Evolutionary conservation across 352 stramenopile species (phyloP).

Genomic region (Phytopythium litorale): DNA sequence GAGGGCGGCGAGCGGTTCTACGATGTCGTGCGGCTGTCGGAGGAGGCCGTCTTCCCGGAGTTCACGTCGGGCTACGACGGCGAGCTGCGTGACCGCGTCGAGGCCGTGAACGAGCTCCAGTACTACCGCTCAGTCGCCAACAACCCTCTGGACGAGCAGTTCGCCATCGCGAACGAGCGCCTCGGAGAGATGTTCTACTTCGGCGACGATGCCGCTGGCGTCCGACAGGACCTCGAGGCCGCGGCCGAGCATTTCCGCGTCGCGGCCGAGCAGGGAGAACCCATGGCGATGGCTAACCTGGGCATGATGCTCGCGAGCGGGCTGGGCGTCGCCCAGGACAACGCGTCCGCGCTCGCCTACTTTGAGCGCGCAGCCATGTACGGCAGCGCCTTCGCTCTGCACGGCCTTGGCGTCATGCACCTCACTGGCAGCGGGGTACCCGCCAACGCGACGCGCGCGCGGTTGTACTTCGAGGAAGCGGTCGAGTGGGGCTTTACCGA

Average conservation of each 20-base stretch:
- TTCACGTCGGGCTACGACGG: slow-evolving; percentile 7
- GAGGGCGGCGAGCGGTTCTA: slow-evolving; percentile 37
- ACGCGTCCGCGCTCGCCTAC: slow-evolving; percentile 53
- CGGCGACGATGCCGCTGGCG: slow-evolving; percentile 51
- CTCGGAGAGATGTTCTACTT: slow-evolving; percentile 76
- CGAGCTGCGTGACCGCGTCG: slow-evolving; percentile 25
- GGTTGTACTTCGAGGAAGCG: slow-evolving; percentile 58
- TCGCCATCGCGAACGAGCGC: slow-evolving; percentile 47
- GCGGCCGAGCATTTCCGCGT: slow-evolving; percentile 61
- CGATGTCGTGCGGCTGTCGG: slow-evolving; percentile 46
- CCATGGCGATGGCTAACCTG: slow-evolving; percentile 64
- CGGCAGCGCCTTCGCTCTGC: slow-evolving; percentile 58
- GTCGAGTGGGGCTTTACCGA: slow-evolving; percentile 54
- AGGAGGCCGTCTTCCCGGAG: slow-evolving; percentile 20
- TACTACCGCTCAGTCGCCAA: slow-evolving; percentile 59
- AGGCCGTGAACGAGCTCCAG: slow-evolving; percentile 50
- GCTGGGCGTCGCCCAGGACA: slow-evolving; percentile 52
- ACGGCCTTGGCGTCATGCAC: slow-evolving; percentile 64
- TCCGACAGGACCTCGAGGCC: slow-evolving; percentile 39
- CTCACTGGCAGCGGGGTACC: slow-evolving; percentile 44
- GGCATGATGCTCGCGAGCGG: slow-evolving; percentile 70
- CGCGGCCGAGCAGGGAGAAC: slow-evolving; percentile 60
- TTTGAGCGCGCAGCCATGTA: slow-evolving; percentile 51
- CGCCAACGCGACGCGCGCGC: slow-evolving; percentile 54
- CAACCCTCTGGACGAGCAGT: slow-evolving; percentile 61